A percentile compares a stretch with the other conserved stretches of the same genome.
Evolutionary conservation across 192 early-diverging fungal species (phyloP).

Genomic region (Geranomyces variabilis): DNA sequence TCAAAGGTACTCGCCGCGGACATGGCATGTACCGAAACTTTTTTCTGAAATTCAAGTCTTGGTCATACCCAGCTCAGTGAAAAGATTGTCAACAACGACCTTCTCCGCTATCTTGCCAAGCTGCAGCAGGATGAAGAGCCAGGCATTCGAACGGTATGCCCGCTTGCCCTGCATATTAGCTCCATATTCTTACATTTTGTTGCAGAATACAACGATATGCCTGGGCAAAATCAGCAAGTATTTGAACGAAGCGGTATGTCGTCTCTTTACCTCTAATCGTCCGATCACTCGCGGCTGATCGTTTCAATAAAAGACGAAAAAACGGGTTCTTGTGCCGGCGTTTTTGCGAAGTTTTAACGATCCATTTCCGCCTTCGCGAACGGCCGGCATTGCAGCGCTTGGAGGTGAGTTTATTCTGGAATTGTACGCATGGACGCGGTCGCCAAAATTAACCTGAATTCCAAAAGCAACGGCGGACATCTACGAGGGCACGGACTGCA

Average conservation of each 20-base stretch:
- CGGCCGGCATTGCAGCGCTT: constrained; percentile 78
- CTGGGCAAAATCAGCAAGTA: constrained; percentile 87
- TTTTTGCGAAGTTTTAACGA: constrained; percentile 82
- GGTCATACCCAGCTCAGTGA: constrained; percentile 59
- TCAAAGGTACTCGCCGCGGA: neutral
- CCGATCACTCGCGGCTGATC: too few relatives aligned
- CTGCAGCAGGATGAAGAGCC: constrained; percentile 89
- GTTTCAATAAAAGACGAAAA: constrained; percentile 59
- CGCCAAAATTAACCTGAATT: too few relatives aligned
- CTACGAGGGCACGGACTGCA: constrained; percentile 72
- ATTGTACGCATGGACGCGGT: too few relatives aligned
- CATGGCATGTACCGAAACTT: too few relatives aligned
- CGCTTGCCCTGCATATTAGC: neutral
- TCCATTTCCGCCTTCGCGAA: constrained; percentile 83
- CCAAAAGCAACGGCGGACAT: constrained; percentile 57
- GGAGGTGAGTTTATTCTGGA: constrained; percentile 9
- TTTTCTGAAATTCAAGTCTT: neutral
- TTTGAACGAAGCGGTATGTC: constrained; percentile 70
- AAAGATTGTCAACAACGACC: constrained; percentile 78
- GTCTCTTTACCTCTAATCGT: too few relatives aligned
- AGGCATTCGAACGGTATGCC: constrained; percentile 79
- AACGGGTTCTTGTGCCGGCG: constrained; percentile 80
- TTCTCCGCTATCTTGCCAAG: constrained; percentile 85
- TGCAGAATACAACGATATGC: constrained; percentile 87
- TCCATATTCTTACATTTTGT: neutral